phyloP scores from a whole-genome alignment of 306 rosid species.

The Coriaria nepalensis region DNA sequence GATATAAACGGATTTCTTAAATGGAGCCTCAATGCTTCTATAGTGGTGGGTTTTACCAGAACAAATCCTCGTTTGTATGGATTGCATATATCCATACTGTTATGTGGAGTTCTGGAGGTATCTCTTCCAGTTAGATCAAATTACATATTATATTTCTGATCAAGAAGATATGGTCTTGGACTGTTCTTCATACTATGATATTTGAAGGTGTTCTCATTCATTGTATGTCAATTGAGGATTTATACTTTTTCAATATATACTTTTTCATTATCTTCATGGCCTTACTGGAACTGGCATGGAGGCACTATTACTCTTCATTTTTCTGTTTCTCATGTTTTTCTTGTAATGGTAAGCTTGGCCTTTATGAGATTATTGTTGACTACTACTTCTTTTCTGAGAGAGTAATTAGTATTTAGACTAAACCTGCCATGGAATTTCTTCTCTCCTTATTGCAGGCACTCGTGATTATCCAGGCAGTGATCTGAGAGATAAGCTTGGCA shows the following conservation, averaged over 20 bases:
- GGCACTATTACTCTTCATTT: constrained; percentile 49
- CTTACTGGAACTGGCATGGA: constrained; percentile 52
- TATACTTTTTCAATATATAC: constrained; percentile 34
- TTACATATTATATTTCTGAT: constrained; percentile 24
- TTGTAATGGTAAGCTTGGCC: constrained; percentile 65
- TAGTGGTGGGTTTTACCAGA: constrained; percentile 28
- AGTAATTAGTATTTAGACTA: constrained; percentile 9
- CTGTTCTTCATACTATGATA: constrained; percentile 34
- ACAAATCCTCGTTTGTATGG: constrained; percentile 23
- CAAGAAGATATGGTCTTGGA: constrained; percentile 35
- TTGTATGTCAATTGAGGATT: constrained; percentile 40
- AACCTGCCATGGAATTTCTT: constrained; percentile 14
- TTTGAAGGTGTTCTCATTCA: constrained; percentile 33
- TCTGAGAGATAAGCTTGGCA: constrained; percentile 72
- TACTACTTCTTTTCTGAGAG: constrained; percentile 8
- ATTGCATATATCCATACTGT: constrained; percentile 23
- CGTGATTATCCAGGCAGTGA: constrained; percentile 51
- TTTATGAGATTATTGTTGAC: constrained; percentile 1
- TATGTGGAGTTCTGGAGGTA: constrained; percentile 33
- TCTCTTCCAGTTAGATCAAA: constrained; percentile 30
- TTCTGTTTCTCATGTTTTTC: constrained; percentile 67
- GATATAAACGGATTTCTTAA: constrained; percentile 23
- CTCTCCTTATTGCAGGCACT: constrained; percentile 44
- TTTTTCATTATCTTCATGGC: constrained; percentile 31
- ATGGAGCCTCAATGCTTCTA: constrained; percentile 20